Evolutionary conservation across 306 rosid genomes (phyloP).

Genomic region (Betula pendula): DNA sequence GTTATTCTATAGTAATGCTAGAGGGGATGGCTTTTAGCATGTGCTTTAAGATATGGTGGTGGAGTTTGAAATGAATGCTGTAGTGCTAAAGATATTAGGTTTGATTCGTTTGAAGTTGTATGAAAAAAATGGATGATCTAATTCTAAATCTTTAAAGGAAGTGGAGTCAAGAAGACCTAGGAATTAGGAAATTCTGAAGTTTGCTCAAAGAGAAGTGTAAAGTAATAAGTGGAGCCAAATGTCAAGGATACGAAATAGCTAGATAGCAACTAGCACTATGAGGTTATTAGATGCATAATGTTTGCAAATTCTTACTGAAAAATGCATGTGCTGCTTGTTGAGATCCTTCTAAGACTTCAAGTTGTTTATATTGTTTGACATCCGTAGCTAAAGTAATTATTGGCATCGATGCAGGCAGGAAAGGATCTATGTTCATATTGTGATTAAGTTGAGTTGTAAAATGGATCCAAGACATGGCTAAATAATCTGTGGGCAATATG

Average conservation of each 20-base stretch:
- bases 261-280: not conserved
- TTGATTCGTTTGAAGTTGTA: not conserved
- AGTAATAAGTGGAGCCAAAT: conserved; percentile 14
- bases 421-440: not conserved
- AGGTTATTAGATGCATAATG: conserved; percentile 3
- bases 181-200: not conserved
- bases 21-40: not conserved
- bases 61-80: not conserved
- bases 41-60: not conserved
- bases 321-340: not conserved
- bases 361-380: not conserved
- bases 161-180: not conserved
- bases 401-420: not conserved
- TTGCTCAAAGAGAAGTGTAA: conserved; percentile 4
- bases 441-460: not conserved
- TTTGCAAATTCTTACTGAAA: not conserved
- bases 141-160: not conserved
- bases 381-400: not conserved
- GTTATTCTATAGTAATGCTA: not conserved
- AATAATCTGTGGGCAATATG: no score
- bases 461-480: no score
- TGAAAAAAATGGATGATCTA: not conserved
- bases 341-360: not conserved
- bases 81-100: not conserved
- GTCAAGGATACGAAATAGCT: not conserved